A percentile compares a stretch with the other conserved stretches of the same genome.
These are phyloP conservation scores for Coelastrella sp. DNA, from an alignment of 139 green algal species.

Conservation along the genomic window DNA sequence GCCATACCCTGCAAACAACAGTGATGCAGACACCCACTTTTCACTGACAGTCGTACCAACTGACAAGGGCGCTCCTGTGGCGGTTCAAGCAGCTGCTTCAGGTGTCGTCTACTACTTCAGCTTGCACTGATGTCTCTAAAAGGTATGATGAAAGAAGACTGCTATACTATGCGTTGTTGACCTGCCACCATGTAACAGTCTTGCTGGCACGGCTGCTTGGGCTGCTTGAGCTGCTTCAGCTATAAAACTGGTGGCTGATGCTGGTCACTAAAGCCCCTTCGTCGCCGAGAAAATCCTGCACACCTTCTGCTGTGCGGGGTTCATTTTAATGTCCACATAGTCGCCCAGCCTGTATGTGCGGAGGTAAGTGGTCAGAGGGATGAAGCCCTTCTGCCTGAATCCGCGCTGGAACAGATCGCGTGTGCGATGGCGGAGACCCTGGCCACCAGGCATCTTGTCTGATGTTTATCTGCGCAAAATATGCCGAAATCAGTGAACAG, in stretches of 20 bases:
- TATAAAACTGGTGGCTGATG: slow-evolving; percentile 43
- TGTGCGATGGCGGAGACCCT: slow-evolving; percentile 87
- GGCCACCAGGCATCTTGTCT: slow-evolving; percentile 61
- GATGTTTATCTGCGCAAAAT: slow-evolving; percentile 17
- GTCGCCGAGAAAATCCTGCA: not conserved
- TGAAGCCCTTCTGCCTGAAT: slow-evolving; percentile 91
- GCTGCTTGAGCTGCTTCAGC: too few relatives aligned
- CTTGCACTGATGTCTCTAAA: too few relatives aligned
- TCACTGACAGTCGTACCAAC: too few relatives aligned
- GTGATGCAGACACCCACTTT: too few relatives aligned
- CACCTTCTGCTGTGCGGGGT: slow-evolving; percentile 95
- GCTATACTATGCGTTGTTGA: not conserved
- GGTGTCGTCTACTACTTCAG: too few relatives aligned
- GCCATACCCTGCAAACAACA: slow-evolving; percentile 92
- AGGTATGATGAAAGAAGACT: too few relatives aligned
- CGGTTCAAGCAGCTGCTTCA: too few relatives aligned
- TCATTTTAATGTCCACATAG: slow-evolving; percentile 99
- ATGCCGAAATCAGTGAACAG: not conserved
- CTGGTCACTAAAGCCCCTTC: not conserved
- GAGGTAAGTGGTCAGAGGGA: slow-evolving; percentile 94
- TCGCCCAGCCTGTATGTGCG: slow-evolving; percentile 96
- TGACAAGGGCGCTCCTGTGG: too few relatives aligned
- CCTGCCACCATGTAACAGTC: too few relatives aligned
- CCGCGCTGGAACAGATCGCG: slow-evolving; percentile 89
- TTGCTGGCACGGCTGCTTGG: slow-evolving; percentile 15